Base-by-base conservation (phyloP, 495 filamentous ascomycete genomes). In the Neurospora intermedia region DNA sequence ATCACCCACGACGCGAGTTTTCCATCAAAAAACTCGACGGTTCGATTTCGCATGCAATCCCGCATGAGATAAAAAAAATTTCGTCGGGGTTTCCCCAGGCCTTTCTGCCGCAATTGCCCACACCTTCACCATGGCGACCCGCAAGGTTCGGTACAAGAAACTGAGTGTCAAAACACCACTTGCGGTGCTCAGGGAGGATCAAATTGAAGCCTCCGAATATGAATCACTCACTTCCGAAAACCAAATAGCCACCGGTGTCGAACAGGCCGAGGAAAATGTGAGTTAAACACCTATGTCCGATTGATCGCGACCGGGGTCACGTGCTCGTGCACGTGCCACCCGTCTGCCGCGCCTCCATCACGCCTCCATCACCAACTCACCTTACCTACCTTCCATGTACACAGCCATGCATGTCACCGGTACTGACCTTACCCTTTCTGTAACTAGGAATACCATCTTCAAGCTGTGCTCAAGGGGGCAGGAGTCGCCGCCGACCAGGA, bases 231-330 rank as follows among this genome's bases (percentile, higher is more conserved):
- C 84, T 71, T 84, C 79, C 73, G 85, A 88, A 73, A 81, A 81
- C 75, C 89, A 93, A 87, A 93, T 97, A 80, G 94, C 96, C 78
- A 97, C 95, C 73, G 96, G 96, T 76, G 96, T 99, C 74, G 96
- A 99, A 83, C 94, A 96, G 80, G 91, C 88, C 73, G 96, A 99
- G 83, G 95, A 99, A 87, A 94, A 92, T 85, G 96, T 97, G 82
- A 89, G 94, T 94, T 79, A 78, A 75, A 81, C 78, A 78, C 78
- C 79, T 81, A 76, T 83, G 82, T 80, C 76, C 77, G 74, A 79
- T 77, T 80, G 78, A 82, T 77, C 82, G 81, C 81, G 71, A 35
- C 66, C 54, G 27, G 23, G 69, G 72, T 84, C 84, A 85, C 83
- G 84, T 85, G 84, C 31, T 3, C 1, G 9, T 6, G 85, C 88